phyloP scores from a whole-genome alignment of 345 rosid genomes.

The Eucalyptus polyanthemos region DNA sequence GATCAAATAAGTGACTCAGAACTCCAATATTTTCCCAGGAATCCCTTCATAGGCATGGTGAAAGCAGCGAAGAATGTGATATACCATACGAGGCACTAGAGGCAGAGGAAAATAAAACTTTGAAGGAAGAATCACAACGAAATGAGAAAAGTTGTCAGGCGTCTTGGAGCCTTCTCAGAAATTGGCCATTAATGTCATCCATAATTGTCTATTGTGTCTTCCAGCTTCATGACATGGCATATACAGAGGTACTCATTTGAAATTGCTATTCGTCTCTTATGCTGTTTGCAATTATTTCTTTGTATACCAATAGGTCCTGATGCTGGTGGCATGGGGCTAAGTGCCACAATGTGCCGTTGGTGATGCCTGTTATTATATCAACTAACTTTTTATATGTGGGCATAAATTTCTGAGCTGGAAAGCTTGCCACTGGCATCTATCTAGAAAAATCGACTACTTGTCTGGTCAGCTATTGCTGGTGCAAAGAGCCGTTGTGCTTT shows the following conservation, averaged over 20 bases:
- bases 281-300: not conserved
- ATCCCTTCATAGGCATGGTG: slow-evolving; percentile 31
- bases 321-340: not conserved
- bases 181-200: slow-evolving; percentile 40
- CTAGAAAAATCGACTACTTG: not conserved
- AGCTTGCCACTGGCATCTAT: not conserved
- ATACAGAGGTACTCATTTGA: slow-evolving; percentile 15
- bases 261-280: not conserved
- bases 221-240: slow-evolving; percentile 49
- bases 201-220: slow-evolving; percentile 29
- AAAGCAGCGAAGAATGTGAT: not conserved
- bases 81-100: not conserved
- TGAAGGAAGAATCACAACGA: not conserved
- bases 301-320: not conserved
- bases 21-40: slow-evolving; percentile 12
- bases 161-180: slow-evolving; percentile 14
- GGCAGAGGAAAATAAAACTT: not conserved
- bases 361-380: not conserved
- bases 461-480: not conserved
- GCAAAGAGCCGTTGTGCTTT: not conserved
- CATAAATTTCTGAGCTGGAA: not conserved
- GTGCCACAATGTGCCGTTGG: not conserved
- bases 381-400: not conserved
- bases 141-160: not conserved
- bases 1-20: not conserved